These are phyloP conservation scores for Pulveroboletus frians DNA, from an alignment of 768 basidiomycete species.

Conservation along the genomic window DNA sequence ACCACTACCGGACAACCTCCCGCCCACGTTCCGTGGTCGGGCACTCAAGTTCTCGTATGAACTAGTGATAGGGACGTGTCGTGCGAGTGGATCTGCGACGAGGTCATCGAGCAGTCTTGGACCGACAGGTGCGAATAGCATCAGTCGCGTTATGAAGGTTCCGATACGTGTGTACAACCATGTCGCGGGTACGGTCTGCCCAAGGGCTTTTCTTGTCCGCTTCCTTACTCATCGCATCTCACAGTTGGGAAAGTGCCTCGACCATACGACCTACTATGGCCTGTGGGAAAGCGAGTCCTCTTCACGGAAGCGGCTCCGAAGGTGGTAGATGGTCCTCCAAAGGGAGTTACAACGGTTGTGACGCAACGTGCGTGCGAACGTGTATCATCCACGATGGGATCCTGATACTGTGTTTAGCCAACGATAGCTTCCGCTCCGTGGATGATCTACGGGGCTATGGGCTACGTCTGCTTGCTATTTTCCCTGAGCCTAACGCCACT, in stretches of 20 bases:
- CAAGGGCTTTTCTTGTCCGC: not conserved
- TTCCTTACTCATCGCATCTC: slow-evolving; percentile 4
- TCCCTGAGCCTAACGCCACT: slow-evolving; percentile 32
- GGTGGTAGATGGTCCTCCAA: slow-evolving; percentile 22
- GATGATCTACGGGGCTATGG: slow-evolving; percentile 53
- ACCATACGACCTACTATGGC: slow-evolving; percentile 84
- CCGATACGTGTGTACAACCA: slow-evolving; percentile 90
- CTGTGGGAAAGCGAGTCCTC: slow-evolving; percentile 44
- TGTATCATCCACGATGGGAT: not conserved
- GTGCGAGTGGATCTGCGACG: slow-evolving; percentile 40
- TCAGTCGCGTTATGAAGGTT: slow-evolving; percentile 80
- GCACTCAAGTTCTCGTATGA: slow-evolving; percentile 85
- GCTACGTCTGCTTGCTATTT: slow-evolving; percentile 42
- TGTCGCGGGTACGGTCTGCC: slow-evolving; percentile 56
- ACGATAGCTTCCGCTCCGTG: slow-evolving; percentile 25
- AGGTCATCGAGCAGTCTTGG: slow-evolving; percentile 30
- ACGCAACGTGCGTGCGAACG: slow-evolving; percentile 14
- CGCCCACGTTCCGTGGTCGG: slow-evolving; percentile 87
- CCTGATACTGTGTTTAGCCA: slow-evolving; percentile 10
- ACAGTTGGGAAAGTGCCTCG: slow-evolving; percentile 50
- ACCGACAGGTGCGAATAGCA: slow-evolving; percentile 41
- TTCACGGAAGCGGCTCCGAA: slow-evolving; percentile 26
- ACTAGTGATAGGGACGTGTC: slow-evolving; percentile 82
- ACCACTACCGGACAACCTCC: slow-evolving; percentile 69
- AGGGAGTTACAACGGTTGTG: slow-evolving; percentile 3